Percentiles rank a stretch among this genome's conserved stretches.
Evolutionary conservation across 1,284 basidiomycete genomes (phyloP).

Genomic region (Vanrija humicola): DNA sequence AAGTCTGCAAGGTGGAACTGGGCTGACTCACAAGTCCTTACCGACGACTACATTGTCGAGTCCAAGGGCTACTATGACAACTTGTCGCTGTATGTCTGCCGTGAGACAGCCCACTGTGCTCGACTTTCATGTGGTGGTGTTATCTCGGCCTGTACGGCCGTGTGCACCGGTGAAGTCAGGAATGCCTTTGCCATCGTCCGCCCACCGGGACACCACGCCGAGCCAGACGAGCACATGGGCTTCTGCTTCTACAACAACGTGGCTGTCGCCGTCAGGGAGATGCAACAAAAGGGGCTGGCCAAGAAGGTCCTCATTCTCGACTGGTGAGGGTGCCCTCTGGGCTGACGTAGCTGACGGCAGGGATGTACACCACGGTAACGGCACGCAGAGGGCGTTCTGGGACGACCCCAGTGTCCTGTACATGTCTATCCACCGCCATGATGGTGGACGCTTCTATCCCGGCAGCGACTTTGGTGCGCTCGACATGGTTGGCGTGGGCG

Average conservation of each 20-base stretch:
- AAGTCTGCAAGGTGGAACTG: slow-evolving; percentile 7
- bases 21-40: slow-evolving; percentile 57
- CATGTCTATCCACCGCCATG: slow-evolving; percentile 92
- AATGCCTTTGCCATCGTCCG: slow-evolving; percentile 94
- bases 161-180: slow-evolving; percentile 72
- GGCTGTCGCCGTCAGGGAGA: slow-evolving; percentile 80
- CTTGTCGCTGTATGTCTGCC: slow-evolving; percentile 87
- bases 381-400: slow-evolving; percentile 92
- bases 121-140: slow-evolving; percentile 89
- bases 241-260: slow-evolving; percentile 99
- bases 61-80: slow-evolving; percentile 78
- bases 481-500: slow-evolving; percentile 77
- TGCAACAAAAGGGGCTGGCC: slow-evolving; percentile 63
- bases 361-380: slow-evolving; percentile 99
- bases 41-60: slow-evolving; percentile 65
- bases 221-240: slow-evolving; percentile 96
- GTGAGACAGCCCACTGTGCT: slow-evolving; percentile 77
- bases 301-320: slow-evolving; percentile 88
- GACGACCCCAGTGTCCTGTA: slow-evolving; percentile 90
- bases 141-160: slow-evolving; percentile 82
- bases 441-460: slow-evolving; percentile 87
- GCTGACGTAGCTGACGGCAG: slow-evolving; percentile 50
- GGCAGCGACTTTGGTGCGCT: slow-evolving; percentile 82
- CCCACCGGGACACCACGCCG: slow-evolving; percentile 97
- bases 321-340: slow-evolving; percentile 61